A percentile compares a stretch with the other conserved stretches of the same genome.
phyloP scores from a whole-genome alignment of 768 basidiomycete genomes.

The Hypholoma fasciculare region DNA sequence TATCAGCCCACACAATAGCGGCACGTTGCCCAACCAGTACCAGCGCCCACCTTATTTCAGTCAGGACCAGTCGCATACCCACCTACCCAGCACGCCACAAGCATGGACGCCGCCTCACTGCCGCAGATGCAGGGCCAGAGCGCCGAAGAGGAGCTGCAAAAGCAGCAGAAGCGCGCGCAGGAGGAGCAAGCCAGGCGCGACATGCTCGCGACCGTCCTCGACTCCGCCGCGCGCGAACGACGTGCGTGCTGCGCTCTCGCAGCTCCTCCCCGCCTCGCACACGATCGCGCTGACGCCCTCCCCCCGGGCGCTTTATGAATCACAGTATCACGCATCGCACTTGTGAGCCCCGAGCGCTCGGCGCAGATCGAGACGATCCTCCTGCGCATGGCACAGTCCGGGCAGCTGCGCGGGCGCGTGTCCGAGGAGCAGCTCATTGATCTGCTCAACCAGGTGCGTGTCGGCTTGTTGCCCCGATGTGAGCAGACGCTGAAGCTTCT shows the following conservation, averaged over 20 bases:
- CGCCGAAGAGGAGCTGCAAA: conserved; percentile 3
- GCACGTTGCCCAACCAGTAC: neutral
- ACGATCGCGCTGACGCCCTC: neutral
- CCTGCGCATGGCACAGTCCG: conserved; percentile 79
- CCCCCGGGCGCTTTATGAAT: neutral
- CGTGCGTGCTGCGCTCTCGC: conserved; percentile 41
- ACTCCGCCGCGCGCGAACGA: conserved; percentile 77
- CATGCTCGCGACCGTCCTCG: conserved; percentile 76
- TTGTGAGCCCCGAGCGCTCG: conserved; percentile 83
- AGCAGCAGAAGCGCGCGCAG: conserved; percentile 34
- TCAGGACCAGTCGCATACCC: neutral
- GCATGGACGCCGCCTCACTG: conserved; percentile 2
- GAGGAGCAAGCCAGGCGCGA: conserved; percentile 80
- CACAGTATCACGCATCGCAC: conserved; percentile 81
- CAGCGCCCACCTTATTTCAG: neutral
- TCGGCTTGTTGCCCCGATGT: neutral
- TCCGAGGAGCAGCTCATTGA: conserved; percentile 82
- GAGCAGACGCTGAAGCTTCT: neutral
- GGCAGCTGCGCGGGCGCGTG: conserved; percentile 76
- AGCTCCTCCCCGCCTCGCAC: neutral
- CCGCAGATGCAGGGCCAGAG: conserved; percentile 3
- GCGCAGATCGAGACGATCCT: conserved; percentile 79
- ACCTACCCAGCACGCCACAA: neutral
- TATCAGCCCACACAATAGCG: neutral
- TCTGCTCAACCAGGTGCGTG: conserved; percentile 78